Evolutionary conservation across 2,329 filamentous ascomycete genomes (phyloP), one percentile per base, ranked within the genome.

Genomic region (Harringtonia lauricola): DNA sequence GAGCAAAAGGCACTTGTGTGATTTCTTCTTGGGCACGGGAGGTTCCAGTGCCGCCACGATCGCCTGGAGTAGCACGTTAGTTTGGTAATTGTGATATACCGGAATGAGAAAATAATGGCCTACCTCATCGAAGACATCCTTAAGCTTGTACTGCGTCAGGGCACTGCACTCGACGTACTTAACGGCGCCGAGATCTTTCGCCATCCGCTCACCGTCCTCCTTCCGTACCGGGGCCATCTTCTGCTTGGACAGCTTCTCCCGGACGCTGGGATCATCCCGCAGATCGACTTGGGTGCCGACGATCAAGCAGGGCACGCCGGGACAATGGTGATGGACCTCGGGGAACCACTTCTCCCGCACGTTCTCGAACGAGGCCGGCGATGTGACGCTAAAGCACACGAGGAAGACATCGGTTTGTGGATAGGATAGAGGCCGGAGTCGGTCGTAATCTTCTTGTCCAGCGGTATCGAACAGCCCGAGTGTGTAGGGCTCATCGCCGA

Each of bases 101-200:
- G 24, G 24, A 26, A 7, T 7, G 10, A 26, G 24, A 26, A 35
- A 35, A 18, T 7, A 5, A 24, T 22, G 37, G 8, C 76, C 55
- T 75, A 95, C 89, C 84, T 96, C 92, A 59, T 98, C 92, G 66
- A 98, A 98, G 17, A 98, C 92, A 60, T 96, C 92, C 74, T 98
- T 98, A 53, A 98, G 70, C 69, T 95, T 95, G 70, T 89, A 95
- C 71, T 98, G 92, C 50, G 92, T 96, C 64, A 98, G 70, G 46
- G 92, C 92, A 61, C 89, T 95, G 71, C 92, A 98, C 70, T 98
- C 92, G 51, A 96, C 92, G 57, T 98, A 98, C 72, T 95, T 96
- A 57, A 98, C 87, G 6, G 92, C 92, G 49, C 88, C 88, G n/a
- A 96, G 70, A 51, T 96, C 90, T 71, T 90, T 95, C 3, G 92